Percentiles rank a stretch among this genome's conserved stretches.
Conservation (phyloP, 2,329 filamentous ascomycete species). For the Neurospora crassa region DNA sequence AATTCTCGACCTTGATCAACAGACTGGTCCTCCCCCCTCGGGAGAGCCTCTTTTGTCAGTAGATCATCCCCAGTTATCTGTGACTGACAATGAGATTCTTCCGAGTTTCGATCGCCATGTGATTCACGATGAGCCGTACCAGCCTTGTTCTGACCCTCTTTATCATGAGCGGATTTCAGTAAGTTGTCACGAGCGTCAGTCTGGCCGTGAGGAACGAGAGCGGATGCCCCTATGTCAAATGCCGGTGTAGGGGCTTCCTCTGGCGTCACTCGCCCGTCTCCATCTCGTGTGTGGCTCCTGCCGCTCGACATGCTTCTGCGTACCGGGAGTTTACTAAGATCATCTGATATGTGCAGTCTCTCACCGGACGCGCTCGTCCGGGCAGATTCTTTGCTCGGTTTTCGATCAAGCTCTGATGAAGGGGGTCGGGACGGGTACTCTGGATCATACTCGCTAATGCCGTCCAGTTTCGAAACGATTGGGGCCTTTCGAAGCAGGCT, state of each 20-base stretch:
- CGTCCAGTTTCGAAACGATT: slow-evolving; percentile 40
- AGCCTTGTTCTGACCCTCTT: background rate
- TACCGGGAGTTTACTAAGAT: background rate
- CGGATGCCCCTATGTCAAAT: background rate
- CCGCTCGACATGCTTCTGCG: background rate
- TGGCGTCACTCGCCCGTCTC: background rate
- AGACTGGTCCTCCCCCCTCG: background rate
- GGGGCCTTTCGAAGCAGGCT: slow-evolving; percentile 35
- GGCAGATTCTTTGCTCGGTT: slow-evolving; percentile 21
- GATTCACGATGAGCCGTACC: background rate
- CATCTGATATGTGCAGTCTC: background rate
- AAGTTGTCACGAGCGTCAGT: background rate
- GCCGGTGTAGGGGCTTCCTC: background rate
- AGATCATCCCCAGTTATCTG: background rate
- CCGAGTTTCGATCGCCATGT: background rate
- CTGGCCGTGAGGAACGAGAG: background rate
- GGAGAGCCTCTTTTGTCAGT: background rate
- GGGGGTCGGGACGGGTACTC: slow-evolving; percentile 29
- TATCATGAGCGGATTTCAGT: slow-evolving; percentile 6
- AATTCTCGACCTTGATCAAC: background rate
- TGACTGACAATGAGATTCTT: background rate
- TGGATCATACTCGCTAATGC: slow-evolving; percentile 42
- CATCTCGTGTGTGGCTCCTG: background rate
- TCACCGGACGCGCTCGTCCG: background rate
- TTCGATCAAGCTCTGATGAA: slow-evolving; percentile 30